phyloP scores from a whole-genome alignment of 805 yeast species.

The Sugiyamaella boreocaroliniensis region DNA sequence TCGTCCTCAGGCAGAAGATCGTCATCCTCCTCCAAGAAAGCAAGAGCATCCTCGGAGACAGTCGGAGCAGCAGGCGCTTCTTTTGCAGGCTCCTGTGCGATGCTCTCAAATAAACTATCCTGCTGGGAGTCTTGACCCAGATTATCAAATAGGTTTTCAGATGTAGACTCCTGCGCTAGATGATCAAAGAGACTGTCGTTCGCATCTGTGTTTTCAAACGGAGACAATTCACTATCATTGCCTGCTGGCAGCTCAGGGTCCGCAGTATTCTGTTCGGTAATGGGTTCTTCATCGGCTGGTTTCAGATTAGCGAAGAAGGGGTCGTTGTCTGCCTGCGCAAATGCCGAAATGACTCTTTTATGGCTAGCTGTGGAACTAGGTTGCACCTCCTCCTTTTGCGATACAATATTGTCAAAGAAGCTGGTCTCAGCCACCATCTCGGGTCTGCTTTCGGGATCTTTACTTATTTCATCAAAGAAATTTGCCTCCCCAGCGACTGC shows the following conservation, averaged over 20 bases:
- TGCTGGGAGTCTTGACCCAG: not conserved
- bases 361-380: not conserved
- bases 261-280: not conserved
- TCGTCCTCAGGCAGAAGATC: conserved; percentile 30
- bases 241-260: not conserved
- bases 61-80: not conserved
- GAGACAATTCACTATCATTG: not conserved
- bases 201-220: not conserved
- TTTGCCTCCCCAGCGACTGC: not conserved
- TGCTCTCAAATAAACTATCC: not conserved
- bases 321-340: not conserved
- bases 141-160: not conserved
- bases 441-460: too few relatives aligned
- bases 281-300: not conserved
- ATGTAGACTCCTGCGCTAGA: not conserved
- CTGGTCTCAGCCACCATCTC: too few relatives aligned
- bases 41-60: conserved; percentile 13
- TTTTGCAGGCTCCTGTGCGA: not conserved
- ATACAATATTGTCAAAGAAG: too few relatives aligned
- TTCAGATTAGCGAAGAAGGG: not conserved
- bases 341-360: not conserved
- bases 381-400: not conserved
- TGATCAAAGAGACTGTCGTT: conserved; percentile 5
- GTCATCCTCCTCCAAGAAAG: conserved; percentile 31
- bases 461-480: not conserved